Percentiles rank a stretch among this genome's conserved stretches.
Conservation (phyloP, 1,139 yeast genomes). For the Zygoascus meyerae region DNA sequence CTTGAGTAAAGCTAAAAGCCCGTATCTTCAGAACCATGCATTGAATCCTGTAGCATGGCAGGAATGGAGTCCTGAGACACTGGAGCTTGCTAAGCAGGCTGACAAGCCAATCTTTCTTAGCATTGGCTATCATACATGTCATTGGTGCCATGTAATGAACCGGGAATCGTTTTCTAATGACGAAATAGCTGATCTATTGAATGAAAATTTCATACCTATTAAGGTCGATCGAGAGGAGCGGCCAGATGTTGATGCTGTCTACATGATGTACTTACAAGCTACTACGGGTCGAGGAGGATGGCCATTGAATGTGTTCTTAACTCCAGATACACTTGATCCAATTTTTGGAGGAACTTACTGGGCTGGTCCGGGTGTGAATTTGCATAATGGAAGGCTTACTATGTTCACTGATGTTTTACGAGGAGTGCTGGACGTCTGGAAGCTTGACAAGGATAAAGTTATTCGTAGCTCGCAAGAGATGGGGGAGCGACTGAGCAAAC, state of each 20-base stretch:
- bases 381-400: conserved; percentile 15
- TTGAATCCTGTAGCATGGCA: conserved; percentile 36
- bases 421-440: conserved; percentile 30
- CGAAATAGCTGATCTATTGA: conserved; percentile 30
- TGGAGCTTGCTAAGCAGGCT: conserved; percentile 29
- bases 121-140: conserved; percentile 37
- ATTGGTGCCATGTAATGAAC: conserved; percentile 38
- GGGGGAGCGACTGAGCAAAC: conserved; percentile 20
- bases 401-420: conserved; percentile 27
- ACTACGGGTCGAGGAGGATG: conserved; percentile 39
- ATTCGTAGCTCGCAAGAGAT: conserved; percentile 24
- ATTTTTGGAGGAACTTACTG: conserved; percentile 38
- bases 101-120: conserved; percentile 35
- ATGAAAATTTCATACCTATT: conserved; percentile 33
- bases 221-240: conserved; percentile 37
- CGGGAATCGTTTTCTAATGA: conserved; percentile 31
- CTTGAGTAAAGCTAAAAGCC: conserved; percentile 25
- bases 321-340: conserved; percentile 34
- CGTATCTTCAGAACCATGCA: conserved; percentile 27
- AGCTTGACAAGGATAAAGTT: conserved; percentile 23
- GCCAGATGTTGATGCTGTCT: conserved; percentile 37
- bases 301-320: conserved; percentile 38
- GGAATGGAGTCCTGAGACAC: conserved; percentile 33
- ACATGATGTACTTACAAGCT: conserved; percentile 37
- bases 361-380: conserved; percentile 31